Evolutionary conservation across 2,329 filamentous ascomycete genomes (phyloP).

Genomic region (Hortaea werneckii): DNA sequence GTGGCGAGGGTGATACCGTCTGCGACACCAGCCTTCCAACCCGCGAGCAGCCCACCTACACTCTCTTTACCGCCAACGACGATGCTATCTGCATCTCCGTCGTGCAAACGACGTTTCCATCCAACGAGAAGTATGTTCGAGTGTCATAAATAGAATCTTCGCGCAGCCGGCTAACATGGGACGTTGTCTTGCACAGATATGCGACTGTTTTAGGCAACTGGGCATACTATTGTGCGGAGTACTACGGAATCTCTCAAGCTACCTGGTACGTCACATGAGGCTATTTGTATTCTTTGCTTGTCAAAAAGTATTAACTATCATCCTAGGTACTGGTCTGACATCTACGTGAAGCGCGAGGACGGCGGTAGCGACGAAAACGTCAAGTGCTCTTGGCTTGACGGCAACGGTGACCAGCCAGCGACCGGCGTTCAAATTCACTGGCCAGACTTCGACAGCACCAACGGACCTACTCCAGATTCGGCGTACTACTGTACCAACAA

Average conservation of each 20-base stretch:
- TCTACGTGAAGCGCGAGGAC: not conserved
- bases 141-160: not conserved
- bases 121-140: not conserved
- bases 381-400: not conserved
- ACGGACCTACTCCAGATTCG: not conserved
- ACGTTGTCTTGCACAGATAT: not conserved
- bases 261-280: not conserved
- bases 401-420: not conserved
- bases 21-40: not conserved
- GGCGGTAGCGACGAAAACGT: not conserved
- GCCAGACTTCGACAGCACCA: not conserved
- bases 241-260: not conserved
- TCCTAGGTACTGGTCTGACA: not conserved
- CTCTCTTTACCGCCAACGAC: not conserved
- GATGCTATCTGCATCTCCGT: not conserved
- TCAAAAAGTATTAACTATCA: not conserved
- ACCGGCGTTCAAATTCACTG: not conserved
- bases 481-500: not conserved
- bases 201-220: not conserved
- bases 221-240: not conserved
- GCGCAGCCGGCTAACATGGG: not conserved
- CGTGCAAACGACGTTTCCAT: not conserved
- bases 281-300: not conserved
- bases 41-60: not conserved
- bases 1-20: not conserved